phyloP scores from a whole-genome alignment of 2,329 filamentous ascomycete species.

The Pseudogymnoascus sp. region DNA sequence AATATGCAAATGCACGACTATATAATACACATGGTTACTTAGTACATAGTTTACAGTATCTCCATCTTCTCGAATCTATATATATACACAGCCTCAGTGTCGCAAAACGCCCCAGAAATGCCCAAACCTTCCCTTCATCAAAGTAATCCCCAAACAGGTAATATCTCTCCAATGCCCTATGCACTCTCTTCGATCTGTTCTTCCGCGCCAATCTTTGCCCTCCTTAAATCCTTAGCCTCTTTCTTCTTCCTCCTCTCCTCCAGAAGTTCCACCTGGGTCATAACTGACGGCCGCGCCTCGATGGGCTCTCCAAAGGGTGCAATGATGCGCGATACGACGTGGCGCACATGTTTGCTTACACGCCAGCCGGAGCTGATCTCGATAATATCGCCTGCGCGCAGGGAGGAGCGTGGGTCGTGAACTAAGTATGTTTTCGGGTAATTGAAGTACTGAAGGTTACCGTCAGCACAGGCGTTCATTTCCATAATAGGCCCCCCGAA shows the following conservation, averaged over 20 bases:
- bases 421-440: constrained; percentile 60
- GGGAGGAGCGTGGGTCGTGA: constrained; percentile 68
- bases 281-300: constrained; percentile 56
- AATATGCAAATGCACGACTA: constrained; percentile 8
- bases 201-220: constrained; percentile 27
- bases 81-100: neutral
- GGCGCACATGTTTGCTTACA: constrained; percentile 58
- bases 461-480: neutral
- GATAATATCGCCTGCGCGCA: constrained; percentile 68
- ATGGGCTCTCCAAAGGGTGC: constrained; percentile 61
- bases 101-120: neutral
- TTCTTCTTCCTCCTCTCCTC: constrained; percentile 47
- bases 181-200: constrained; percentile 22
- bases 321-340: constrained; percentile 68
- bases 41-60: constrained; percentile 2
- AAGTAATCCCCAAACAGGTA: neutral
- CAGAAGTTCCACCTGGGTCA: constrained; percentile 54
- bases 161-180: neutral
- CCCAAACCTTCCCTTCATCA: neutral
- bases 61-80: neutral
- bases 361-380: constrained; percentile 60
- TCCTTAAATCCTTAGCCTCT: constrained; percentile 49
- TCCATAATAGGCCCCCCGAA: neutral
- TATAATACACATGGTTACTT: constrained; percentile 6
- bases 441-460: constrained; percentile 52